Evolutionary conservation across 2,329 filamentous ascomycete genomes (phyloP), one percentile per base, ranked within the genome.

Genomic region (Kalmusia sp.): DNA sequence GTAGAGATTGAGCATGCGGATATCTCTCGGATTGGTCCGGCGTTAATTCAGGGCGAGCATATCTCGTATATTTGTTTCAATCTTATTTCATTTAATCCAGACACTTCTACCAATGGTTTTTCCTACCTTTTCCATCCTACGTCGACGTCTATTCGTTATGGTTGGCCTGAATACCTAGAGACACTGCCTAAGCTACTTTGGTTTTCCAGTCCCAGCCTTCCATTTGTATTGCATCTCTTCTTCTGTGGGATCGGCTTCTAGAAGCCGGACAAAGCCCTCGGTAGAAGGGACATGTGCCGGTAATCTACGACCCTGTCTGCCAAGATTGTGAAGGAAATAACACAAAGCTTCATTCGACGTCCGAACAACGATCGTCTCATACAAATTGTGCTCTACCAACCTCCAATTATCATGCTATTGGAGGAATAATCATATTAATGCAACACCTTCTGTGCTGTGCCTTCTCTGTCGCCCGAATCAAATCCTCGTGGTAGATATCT

Each of bases 261-360:
- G 35, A 49, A 35, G 47, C n/a, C n/a, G n/a, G n/a, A n/a, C n/a
- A n/a, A n/a, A n/a, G 51, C 39, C 31, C 19, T 47, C 56, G 54
- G 51, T 48, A 58, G 44, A 54, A 55, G 30, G 21, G 34, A 49
- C 48, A 31, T 44, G 37, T 51, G 27, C 49, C 43, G 51, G 41
- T 31, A 54, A 56, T 57, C 27, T 47, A 43, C 27, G 30, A 41
- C 28, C 50, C 54, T 33, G 49, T 39, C 45, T 30, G 47, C 54
- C 48, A 60, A 56, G 47, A 30, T 35, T 24, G 21, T 51, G 43
- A 51, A 47, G 31, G 34, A 22, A 39, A 31, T 19, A 25, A 19
- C 9, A 14, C 43, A 57, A 58, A 60, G 57, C 59, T 58, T 62
- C 52, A 56, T 55, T 60, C 57, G 54, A 62, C 57, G 30, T 60